Base-by-base conservation (phyloP, 2,329 filamentous ascomycete species). In the Dactylellina parvicollis region DNA sequence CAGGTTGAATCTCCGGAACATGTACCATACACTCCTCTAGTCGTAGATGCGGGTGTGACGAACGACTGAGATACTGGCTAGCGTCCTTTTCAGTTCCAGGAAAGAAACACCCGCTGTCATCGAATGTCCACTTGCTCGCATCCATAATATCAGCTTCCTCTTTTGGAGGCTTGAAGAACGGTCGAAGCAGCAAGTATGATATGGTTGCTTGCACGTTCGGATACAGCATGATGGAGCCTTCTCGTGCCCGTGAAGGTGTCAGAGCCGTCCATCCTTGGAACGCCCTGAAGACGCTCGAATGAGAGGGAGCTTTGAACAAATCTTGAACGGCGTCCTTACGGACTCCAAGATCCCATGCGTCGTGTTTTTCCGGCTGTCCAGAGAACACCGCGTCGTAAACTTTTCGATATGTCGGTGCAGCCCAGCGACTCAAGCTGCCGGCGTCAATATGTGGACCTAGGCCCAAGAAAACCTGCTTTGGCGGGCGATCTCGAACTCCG, bases 381-480 rank as follows among this genome's bases (percentile, higher is more conserved):
- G 78, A 77, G 69, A 82, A 81, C 57, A 83, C 80, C 5, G 76
- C 55, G 14, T 76, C 65, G 74, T 83, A 83, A 4, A 79, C 78
- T 14, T 78, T 77, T 34, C 80, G 79, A 59, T 83, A 83, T 1
- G 76, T 74, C 0, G 78, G 76, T 34, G 83, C 81, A 2, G 80
- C 81, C 82, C 82, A 83, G 12, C 82, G 81, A 60, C 78, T 80
- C 26, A 83, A 77, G 66, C 80, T 82, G 18, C 82, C 82, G 0
- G 81, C 82, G 72, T 83, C 82, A 42, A 83, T 82, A 62, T 83
- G 82, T 22, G 82, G 82, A 1, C 82, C 82, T 0, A 83, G 78
- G 4, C 82, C 81, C 7, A 79, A 78, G 69, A 83, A 83, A 0
- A 76, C 74, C 28, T 81, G 78, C 18, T 79, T 78, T 3, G 81